Evolutionary conservation across 164 flowering plant species (phyloP).

Genomic region (Saururus chinensis): DNA sequence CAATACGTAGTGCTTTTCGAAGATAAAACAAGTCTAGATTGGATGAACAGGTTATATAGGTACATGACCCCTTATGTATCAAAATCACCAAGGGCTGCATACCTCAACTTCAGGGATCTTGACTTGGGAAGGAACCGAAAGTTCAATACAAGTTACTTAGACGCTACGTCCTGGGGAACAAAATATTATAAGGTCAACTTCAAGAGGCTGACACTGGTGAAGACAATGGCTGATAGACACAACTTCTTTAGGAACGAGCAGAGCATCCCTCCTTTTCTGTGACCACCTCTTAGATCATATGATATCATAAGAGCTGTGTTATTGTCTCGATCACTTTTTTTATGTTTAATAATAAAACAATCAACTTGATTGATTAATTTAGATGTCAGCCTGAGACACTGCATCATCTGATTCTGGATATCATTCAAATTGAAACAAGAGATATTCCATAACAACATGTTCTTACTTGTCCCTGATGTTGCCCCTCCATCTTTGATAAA

Average conservation of each 20-base stretch:
- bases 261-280: constrained; percentile 6
- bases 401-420: too few species aligned
- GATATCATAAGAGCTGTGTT: too few species aligned
- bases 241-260: constrained; percentile 17
- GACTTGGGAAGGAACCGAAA: constrained; percentile 8
- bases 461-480: too few species aligned
- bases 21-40: constrained; percentile 3
- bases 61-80: constrained; percentile 13
- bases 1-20: constrained; percentile 6
- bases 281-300: too few species aligned
- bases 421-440: too few species aligned
- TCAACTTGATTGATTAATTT: too few species aligned
- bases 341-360: too few species aligned
- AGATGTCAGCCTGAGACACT: too few species aligned
- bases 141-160: constrained; percentile 7
- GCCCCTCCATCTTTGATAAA: too few species aligned
- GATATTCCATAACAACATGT: too few species aligned
- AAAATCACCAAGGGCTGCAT: constrained; percentile 13
- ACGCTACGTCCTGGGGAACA: constrained; percentile 14
- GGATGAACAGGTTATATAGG: constrained; percentile 9
- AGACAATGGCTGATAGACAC: constrained; percentile 15
- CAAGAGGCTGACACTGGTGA: constrained; percentile 19
- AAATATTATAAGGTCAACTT: constrained; percentile 21
- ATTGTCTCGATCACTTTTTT: too few species aligned
- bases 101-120: constrained; percentile 17